phyloP scores from a whole-genome alignment of 176 grass and related monocot species.

The Stipa capillata region DNA sequence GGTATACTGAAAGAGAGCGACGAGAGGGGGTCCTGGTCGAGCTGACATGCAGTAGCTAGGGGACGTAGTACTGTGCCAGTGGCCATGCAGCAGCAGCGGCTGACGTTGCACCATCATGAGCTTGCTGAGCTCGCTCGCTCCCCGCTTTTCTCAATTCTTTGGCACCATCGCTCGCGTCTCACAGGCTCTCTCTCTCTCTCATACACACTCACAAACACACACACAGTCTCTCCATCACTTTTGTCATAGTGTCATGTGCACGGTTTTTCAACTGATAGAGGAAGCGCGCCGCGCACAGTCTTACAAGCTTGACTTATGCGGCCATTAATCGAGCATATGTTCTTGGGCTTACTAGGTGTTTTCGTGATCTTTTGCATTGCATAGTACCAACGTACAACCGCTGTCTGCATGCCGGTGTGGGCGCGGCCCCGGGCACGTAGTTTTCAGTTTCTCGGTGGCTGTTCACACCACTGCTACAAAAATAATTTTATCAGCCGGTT shows the following conservation, averaged over 20 bases:
- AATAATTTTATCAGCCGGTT: too few species aligned
- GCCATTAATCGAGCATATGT: not conserved
- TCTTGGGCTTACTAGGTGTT: not conserved
- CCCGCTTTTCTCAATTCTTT: not conserved
- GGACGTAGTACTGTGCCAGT: not conserved
- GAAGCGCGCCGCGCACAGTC: not conserved
- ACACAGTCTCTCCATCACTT: too few species aligned
- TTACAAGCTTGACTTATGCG: not conserved
- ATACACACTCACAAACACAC: too few species aligned
- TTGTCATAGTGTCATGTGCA: too few species aligned
- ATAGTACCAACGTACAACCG: not conserved
- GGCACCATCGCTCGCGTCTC: not conserved
- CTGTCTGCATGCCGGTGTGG: not conserved
- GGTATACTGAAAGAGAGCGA: too few species aligned
- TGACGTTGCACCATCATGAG: not conserved
- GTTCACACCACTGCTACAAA: not conserved
- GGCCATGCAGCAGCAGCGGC: not conserved
- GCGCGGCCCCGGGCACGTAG: not conserved
- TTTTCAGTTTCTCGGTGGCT: not conserved
- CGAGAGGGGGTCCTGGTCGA: not conserved
- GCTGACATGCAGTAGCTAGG: not conserved
- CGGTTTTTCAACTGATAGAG: not conserved
- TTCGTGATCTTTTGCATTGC: not conserved
- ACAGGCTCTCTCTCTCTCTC: too few species aligned
- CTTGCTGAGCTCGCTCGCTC: not conserved